phyloP scores from a whole-genome alignment of 2,329 filamentous ascomycete genomes.

The Pleoardoris graminearum region DNA sequence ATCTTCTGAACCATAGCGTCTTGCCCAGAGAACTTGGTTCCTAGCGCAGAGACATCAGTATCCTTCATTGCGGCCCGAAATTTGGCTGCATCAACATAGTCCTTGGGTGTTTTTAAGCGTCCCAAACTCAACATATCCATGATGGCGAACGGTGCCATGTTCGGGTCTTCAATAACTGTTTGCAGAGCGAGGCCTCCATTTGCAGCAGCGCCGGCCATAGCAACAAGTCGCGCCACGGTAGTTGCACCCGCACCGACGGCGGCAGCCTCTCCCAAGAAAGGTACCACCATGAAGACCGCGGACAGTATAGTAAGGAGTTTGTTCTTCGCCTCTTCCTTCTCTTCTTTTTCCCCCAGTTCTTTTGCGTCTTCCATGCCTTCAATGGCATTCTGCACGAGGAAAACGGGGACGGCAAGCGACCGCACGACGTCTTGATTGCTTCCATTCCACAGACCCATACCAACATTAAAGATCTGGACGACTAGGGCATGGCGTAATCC shows the following conservation, averaged over 20 bases:
- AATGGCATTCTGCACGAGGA: constrained; percentile 10
- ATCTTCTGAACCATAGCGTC: constrained; percentile 5
- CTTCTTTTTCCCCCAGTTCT: constrained; percentile 8
- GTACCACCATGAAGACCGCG: constrained; percentile 9
- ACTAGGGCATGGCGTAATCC: not conserved
- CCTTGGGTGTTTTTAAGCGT: constrained; percentile 1
- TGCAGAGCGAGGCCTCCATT: not conserved
- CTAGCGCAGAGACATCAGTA: not conserved
- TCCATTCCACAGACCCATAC: constrained; percentile 3
- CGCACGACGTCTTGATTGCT: constrained; percentile 5
- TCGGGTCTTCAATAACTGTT: constrained; percentile 8
- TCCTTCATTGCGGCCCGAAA: constrained; percentile 4
- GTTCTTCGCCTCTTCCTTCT: constrained; percentile 9
- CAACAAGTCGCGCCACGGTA: not conserved
- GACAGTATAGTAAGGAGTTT: constrained; percentile 8
- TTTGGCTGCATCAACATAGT: constrained; percentile 1
- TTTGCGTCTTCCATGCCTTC: constrained; percentile 10
- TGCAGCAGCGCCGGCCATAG: not conserved
- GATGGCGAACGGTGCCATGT: constrained; percentile 8
- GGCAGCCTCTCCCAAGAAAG: constrained; percentile 8
- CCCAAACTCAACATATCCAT: constrained; percentile 3
- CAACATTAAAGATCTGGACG: constrained; percentile 2
- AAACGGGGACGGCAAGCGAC: constrained; percentile 10
- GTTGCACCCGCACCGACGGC: constrained; percentile 2
- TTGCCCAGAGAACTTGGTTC: not conserved